A percentile compares a stretch with the other conserved stretches of the same genome.
These are phyloP conservation scores for Globisporangium viniferum DNA, from an alignment of 352 stramenopile species.

Conservation along the genomic window DNA sequence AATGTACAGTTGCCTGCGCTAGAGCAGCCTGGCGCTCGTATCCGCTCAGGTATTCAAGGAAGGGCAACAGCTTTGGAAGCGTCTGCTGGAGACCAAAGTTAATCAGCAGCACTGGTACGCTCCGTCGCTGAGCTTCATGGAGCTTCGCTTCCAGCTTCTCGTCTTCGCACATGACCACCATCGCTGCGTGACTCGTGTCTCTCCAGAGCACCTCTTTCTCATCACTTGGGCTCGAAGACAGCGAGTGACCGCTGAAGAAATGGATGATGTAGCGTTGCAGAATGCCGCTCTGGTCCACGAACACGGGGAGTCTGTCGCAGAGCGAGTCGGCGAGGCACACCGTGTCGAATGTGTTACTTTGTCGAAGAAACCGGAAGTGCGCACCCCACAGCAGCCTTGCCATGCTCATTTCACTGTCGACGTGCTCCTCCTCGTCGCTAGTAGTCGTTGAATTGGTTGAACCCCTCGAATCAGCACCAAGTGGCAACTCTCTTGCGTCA, in stretches of 20 bases:
- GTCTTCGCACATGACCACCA: slow-evolving; percentile 37
- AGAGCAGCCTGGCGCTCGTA: slow-evolving; percentile 21
- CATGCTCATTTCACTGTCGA: neutral
- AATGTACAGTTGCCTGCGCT: slow-evolving; percentile 10
- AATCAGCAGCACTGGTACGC: slow-evolving; percentile 31
- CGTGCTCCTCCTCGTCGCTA: neutral
- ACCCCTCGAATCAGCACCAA: no score
- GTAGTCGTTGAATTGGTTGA: neutral
- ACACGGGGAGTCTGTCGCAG: slow-evolving; percentile 35
- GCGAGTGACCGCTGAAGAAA: slow-evolving; percentile 38
- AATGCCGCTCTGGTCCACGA: slow-evolving; percentile 38
- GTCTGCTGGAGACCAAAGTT: slow-evolving; percentile 25
- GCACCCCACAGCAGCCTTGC: slow-evolving; percentile 30
- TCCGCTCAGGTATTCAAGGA: slow-evolving; percentile 14
- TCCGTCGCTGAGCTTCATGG: slow-evolving; percentile 26
- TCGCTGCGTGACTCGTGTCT: slow-evolving; percentile 16
- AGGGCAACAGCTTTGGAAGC: slow-evolving; percentile 14
- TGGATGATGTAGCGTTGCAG: slow-evolving; percentile 48
- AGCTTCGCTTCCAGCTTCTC: slow-evolving; percentile 21
- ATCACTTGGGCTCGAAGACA: slow-evolving; percentile 24
- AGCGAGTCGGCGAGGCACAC: slow-evolving; percentile 29
- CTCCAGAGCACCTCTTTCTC: slow-evolving; percentile 18
- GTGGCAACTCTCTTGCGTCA: neutral
- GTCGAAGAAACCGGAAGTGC: slow-evolving; percentile 35
- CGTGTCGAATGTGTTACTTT: slow-evolving; percentile 8